Evolutionary conservation across 2,329 filamentous ascomycete genomes (phyloP), one percentile per base, ranked within the genome.

Genomic region (Paecilomyces variotii): DNA sequence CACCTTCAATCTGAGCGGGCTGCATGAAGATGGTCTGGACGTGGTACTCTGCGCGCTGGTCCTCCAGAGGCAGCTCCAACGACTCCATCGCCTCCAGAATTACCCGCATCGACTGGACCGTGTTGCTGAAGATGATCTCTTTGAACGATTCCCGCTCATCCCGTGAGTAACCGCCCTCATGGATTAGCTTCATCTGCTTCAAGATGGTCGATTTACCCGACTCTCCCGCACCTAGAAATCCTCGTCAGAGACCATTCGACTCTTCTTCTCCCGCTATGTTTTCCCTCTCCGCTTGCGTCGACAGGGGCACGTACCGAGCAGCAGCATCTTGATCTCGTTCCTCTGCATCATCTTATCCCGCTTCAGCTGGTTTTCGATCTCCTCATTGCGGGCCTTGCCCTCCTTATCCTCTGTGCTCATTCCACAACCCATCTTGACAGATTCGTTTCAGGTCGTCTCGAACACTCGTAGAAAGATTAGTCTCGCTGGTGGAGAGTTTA

Each of bases 321-420:
- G 85, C 70, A 99, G 83, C 94, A 99, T 97, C 86, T 99, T 99
- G 82, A 99, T 99, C 80, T 99, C 94, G 70, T 99, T 99, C 71
- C 93, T 88, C 82, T 97, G 92, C 83, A 96, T 89, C 90, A 97
- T 90, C 80, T 93, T 92, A 74, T 96, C 91, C 76, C 90, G 84
- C 84, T 96, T 96, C 74, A 96, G 81, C 81, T 96, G 91, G 76
- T 96, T 96, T 79, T 97, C 91, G 72, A 97, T 97, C 85, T 96
- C 91, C 84, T 96, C 92, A 77, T 96, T 96, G 69, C 92, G 87
- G 82, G 90, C 88, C 88, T 95, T 96, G 80, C 91, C 91, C 91
- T 97, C 94, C 88, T 97, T 97, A 82, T 97, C 94, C 83, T 97
- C 94, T 74, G 94, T 96, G 78, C 93, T 97, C 91, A 97, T 96